phyloP scores from a whole-genome alignment of 1,284 basidiomycete species.

The Xerocomus minutiporus region DNA sequence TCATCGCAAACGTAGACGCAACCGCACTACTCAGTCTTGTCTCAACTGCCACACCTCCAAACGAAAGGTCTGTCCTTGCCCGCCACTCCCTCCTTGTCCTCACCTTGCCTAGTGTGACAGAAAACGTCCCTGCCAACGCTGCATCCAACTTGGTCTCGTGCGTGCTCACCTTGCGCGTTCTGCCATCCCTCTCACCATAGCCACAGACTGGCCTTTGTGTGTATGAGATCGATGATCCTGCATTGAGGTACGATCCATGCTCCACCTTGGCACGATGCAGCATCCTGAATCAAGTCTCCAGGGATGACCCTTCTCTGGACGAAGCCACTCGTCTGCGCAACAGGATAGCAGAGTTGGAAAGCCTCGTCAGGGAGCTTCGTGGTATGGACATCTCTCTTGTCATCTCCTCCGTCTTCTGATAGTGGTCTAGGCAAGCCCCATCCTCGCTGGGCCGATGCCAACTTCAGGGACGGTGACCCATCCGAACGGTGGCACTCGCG shows the following conservation, averaged over 20 bases:
- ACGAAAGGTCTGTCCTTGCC: slow-evolving; percentile 62
- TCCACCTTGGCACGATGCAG: not conserved
- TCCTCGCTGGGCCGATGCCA: slow-evolving; percentile 74
- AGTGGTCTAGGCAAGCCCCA: slow-evolving; percentile 65
- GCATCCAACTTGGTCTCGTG: slow-evolving; percentile 78
- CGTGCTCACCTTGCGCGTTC: slow-evolving; percentile 12
- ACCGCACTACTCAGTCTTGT: slow-evolving; percentile 84
- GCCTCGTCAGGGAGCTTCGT: slow-evolving; percentile 76
- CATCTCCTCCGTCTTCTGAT: slow-evolving; percentile 11
- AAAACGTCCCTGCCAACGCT: slow-evolving; percentile 81
- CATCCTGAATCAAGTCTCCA: slow-evolving; percentile 31
- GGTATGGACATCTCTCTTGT: slow-evolving; percentile 41
- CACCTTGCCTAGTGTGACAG: slow-evolving; percentile 59
- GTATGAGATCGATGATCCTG: slow-evolving; percentile 87
- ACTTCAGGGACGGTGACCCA: slow-evolving; percentile 71
- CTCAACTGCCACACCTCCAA: slow-evolving; percentile 92
- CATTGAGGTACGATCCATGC: slow-evolving; percentile 54
- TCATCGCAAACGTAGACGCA: slow-evolving; percentile 71
- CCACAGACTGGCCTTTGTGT: slow-evolving; percentile 82
- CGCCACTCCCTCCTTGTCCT: not conserved
- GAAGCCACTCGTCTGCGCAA: slow-evolving; percentile 79
- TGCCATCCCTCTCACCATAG: slow-evolving; percentile 11
- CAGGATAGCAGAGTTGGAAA: slow-evolving; percentile 86
- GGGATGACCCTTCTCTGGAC: slow-evolving; percentile 79
- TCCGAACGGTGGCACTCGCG: slow-evolving; percentile 82